Conservation (phyloP, 257 asterid genomes). For the Primulina huaijiensis region DNA sequence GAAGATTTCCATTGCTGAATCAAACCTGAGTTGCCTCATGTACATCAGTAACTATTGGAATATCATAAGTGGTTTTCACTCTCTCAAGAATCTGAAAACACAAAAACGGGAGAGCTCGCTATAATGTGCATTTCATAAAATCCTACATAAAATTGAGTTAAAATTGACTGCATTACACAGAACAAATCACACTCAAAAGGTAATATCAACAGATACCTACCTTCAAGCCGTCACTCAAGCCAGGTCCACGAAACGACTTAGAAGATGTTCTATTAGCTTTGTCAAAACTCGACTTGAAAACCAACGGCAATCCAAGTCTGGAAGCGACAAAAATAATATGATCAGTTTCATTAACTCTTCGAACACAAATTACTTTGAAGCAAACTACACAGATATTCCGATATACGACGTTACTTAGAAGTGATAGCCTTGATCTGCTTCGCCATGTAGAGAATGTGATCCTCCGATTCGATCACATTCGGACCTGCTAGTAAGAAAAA, state of each 20-base stretch:
- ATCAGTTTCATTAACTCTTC: not conserved
- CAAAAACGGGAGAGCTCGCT: not conserved
- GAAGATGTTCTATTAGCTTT: slow-evolving; percentile 65
- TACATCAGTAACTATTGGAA: slow-evolving; percentile 80
- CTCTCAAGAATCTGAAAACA: slow-evolving; percentile 70
- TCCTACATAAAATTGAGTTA: not conserved
- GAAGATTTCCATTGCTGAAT: not conserved
- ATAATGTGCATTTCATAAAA: not conserved
- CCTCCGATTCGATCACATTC: slow-evolving; percentile 90
- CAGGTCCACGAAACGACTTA: slow-evolving; percentile 66
- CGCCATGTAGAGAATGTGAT: slow-evolving; percentile 78
- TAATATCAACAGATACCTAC: slow-evolving; percentile 34
- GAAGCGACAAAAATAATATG: not conserved
- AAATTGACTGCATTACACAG: not conserved
- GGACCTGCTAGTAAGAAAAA: slow-evolving; percentile 65
- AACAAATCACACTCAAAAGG: not conserved
- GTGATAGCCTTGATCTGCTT: slow-evolving; percentile 58
- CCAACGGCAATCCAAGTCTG: slow-evolving; percentile 62
- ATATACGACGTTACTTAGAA: slow-evolving; percentile 36
- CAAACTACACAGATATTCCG: not conserved
- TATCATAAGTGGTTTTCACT: slow-evolving; percentile 66
- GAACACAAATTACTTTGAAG: not conserved
- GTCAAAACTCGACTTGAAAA: slow-evolving; percentile 65
- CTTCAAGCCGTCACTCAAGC: slow-evolving; percentile 51
- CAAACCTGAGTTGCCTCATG: slow-evolving; percentile 72